Conservation (phyloP, 306 rosid genomes). For the Prunus campanulata region DNA sequence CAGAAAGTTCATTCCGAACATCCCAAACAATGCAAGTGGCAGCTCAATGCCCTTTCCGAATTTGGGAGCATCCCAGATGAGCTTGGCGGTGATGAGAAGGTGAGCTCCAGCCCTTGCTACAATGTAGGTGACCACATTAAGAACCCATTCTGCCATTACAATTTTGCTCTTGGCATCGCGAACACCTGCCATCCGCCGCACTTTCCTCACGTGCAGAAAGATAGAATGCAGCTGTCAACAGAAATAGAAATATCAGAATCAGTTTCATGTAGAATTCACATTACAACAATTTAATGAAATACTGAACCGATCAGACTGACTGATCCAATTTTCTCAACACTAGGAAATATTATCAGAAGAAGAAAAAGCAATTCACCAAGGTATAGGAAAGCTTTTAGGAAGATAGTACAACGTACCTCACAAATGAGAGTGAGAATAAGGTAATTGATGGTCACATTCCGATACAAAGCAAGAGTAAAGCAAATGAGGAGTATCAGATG, state of each 20-base stretch:
- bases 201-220: constrained; percentile 76
- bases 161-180: constrained; percentile 44
- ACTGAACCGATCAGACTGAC: neutral
- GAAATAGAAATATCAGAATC: constrained; percentile 16
- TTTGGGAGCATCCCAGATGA: constrained; percentile 65
- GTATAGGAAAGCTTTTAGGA: neutral
- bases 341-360: neutral
- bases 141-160: constrained; percentile 81
- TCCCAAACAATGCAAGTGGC: constrained; percentile 83
- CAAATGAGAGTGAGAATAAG: constrained; percentile 93
- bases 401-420: constrained; percentile 50
- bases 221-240: constrained; percentile 79
- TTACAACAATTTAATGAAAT: too few species aligned
- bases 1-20: constrained; percentile 85
- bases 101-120: constrained; percentile 65
- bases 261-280: constrained; percentile 8
- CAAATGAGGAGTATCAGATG: constrained; percentile 87
- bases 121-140: constrained; percentile 69
- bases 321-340: neutral
- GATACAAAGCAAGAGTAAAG: constrained; percentile 87
- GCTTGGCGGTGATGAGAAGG: constrained; percentile 76
- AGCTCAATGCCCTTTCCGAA: constrained; percentile 77
- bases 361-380: neutral
- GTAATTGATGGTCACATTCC: constrained; percentile 90
- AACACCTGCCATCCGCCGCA: constrained; percentile 78